Conservation (phyloP, 2,329 filamentous ascomycete genomes). For the Pleomassaria siparia region DNA sequence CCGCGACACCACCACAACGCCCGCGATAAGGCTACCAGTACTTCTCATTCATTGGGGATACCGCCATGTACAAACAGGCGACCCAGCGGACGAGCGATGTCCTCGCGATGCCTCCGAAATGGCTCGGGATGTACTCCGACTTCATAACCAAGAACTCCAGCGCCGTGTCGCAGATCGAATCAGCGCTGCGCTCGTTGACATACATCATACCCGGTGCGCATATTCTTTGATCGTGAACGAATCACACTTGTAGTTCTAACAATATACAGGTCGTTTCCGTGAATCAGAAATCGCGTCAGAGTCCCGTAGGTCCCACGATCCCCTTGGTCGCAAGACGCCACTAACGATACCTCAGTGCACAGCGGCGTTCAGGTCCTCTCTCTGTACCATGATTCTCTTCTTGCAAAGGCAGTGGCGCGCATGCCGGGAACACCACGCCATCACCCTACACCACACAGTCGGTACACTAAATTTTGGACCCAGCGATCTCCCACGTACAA, state of each 20-base stretch:
- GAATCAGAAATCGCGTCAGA: conserved; percentile 96
- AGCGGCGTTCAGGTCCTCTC: conserved; percentile 87
- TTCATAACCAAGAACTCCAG: conserved; percentile 95
- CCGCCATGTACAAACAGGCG: conserved; percentile 42
- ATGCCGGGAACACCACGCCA: conserved; percentile 56
- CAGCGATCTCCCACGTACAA: conserved; percentile 70
- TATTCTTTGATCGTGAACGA: conserved; percentile 4
- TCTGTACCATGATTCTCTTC: conserved; percentile 87
- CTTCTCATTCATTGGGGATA: conserved; percentile 19
- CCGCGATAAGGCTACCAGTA: conserved; percentile 12
- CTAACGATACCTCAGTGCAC: conserved; percentile 59
- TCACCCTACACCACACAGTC: conserved; percentile 59
- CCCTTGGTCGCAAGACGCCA: conserved; percentile 7
- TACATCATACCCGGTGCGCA: conserved; percentile 85
- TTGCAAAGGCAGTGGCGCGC: conserved; percentile 64
- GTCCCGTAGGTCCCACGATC: conserved; percentile 57
- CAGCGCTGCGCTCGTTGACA: conserved; percentile 84
- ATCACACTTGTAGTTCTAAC: conserved; percentile 18
- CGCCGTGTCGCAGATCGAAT: conserved; percentile 94
- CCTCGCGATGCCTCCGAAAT: conserved; percentile 63
- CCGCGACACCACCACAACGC: conserved; percentile 15
- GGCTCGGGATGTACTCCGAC: conserved; percentile 74
- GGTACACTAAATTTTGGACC: conserved; percentile 67
- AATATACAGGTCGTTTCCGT: conserved; percentile 69
- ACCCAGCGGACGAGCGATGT: conserved; percentile 47